These are phyloP conservation scores for Xylaria polymorpha DNA, from an alignment of 2,329 filamentous ascomycete species.

Conservation along the genomic window DNA sequence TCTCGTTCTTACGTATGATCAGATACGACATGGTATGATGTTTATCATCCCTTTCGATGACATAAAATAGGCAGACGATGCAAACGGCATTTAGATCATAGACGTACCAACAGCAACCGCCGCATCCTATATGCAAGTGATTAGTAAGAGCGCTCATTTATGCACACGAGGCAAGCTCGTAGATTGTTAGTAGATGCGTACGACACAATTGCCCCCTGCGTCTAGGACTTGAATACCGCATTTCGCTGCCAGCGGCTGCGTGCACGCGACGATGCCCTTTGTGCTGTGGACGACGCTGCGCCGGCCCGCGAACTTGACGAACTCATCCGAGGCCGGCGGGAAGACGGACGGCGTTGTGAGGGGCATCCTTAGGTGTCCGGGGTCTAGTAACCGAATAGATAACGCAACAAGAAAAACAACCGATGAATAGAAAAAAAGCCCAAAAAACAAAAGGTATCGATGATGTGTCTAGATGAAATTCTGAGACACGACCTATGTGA, in stretches of 20 bases:
- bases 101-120: constrained; percentile 85
- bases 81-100: neutral
- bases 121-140: constrained; percentile 75
- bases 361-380: constrained; percentile 55
- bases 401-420: neutral
- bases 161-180: neutral
- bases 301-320: constrained; percentile 78
- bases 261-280: constrained; percentile 89
- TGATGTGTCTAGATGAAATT: neutral
- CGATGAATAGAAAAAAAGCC: neutral
- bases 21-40: neutral
- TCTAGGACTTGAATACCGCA: constrained; percentile 88
- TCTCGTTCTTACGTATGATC: neutral
- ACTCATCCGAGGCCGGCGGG: constrained; percentile 59
- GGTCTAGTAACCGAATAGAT: neutral
- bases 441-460: neutral
- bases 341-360: constrained; percentile 61
- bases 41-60: neutral
- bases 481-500: neutral
- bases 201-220: constrained; percentile 91
- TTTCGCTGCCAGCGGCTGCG: constrained; percentile 88
- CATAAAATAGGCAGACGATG: neutral
- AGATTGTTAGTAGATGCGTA: constrained; percentile 59
- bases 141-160: neutral
- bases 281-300: constrained; percentile 94